Base-by-base conservation (phyloP, 1,284 basidiomycete genomes). In the Mycosarcoma maydis region DNA sequence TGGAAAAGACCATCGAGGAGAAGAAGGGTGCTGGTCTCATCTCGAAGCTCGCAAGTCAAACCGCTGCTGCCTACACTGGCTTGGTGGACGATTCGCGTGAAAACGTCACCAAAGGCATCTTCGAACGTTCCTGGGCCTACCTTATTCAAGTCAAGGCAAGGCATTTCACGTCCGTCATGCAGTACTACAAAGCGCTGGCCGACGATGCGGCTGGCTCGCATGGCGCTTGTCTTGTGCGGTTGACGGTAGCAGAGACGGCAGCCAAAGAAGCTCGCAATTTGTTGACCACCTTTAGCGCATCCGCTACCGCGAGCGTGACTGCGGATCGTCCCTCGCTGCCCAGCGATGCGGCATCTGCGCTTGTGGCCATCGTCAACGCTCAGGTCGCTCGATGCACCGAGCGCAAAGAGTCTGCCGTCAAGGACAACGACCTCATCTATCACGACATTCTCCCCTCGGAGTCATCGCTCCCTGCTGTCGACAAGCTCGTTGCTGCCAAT, bases 401-500 rank as follows among this genome's bases (percentile, higher is more conserved):
- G 71, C 88, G 88, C 53, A 90, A 89, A 80, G 85, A 83, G 46
- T 89, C 91, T 53, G 91, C 91, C 0, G 87, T 88, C 54, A 88
- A 90, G 56, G 94, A 97, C 84, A 98, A 98, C 82, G 95, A 98
- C 78, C 87, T 99, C 41, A 96, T 99, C 72, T 99, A 98, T 84
- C 94, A 98, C 80, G 92, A 92, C n/a, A 87, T 95, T 52, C 84
- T 94, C 0, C 92, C 94, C 0, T 85, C 90, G 4, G 86, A 90
- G 14, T 91, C 94, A 17, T 87, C 90, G 0, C 86, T 98, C 0
- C 88, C 94, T 0, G 81, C 85, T 0, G 87, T 96, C 51, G 94
- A 96, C 49, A 92, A 92, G 79, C 85, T 90, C 0, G 85, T 86
- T 0, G 88, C 93, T 0, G 91, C 92, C 0, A 88, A 87, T 0